Base-by-base conservation (phyloP, 2,329 filamentous ascomycete species). In the Tricladium varicosporioides region DNA sequence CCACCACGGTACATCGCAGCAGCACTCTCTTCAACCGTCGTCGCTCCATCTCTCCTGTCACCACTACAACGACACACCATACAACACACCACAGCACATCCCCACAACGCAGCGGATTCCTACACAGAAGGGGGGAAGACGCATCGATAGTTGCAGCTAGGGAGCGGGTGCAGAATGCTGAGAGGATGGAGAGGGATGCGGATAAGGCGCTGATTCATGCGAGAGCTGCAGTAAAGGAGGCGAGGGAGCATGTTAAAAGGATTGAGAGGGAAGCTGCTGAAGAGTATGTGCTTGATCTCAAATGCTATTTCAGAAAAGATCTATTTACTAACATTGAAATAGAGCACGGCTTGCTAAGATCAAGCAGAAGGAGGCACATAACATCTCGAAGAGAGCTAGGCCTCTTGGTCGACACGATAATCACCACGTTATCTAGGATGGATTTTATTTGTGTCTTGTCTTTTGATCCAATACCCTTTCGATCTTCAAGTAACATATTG, bases 361-460 rank as follows among this genome's bases (percentile, higher is more conserved):
- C 51, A 89, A 89, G 80, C 80, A 86, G 72, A 76, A 78, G 52
- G 82, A 88, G 67, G 86, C 85, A 1, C 79, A 76, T 64, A 81
- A 83, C 66, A 79, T 89, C 31, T 84, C 82, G 5, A 88, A 87
- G 81, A 77, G 85, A 52, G 85, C 83, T n/a, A 84, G 85, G 71
- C 79, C 81, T n/a, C 80, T 89, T 57, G 86, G 86, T 55, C 82
- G 85, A 7, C 22, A 27, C 22, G 22, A 27, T 7, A 27, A 27
- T 27, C 22, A 27, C 7, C 22, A 27, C 22, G 22, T 27, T 27
- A 27, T 27, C 22, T 27, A 27, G 7, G 22, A 7, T n/a, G 22
- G 22, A 27, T 27, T 3, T 4, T 27, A 7, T 27, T 27, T 27
- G 22, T 7, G 22, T 27, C 22, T 27, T 27, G 22, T 27, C 7